phyloP scores from a whole-genome alignment of 495 filamentous ascomycete genomes.

The Haplographium delicatum region DNA sequence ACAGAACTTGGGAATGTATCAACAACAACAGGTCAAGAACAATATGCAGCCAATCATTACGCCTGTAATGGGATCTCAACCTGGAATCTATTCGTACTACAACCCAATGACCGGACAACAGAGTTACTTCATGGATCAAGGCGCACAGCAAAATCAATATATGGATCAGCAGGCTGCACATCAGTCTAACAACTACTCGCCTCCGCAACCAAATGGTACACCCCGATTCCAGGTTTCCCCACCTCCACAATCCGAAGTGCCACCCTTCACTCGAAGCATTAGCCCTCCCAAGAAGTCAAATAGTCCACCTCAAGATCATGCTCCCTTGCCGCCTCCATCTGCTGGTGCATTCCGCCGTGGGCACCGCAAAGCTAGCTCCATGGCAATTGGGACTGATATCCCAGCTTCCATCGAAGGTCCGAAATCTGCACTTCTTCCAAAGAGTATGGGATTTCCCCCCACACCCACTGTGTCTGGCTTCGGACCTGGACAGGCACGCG shows the following conservation, averaged over 20 bases:
- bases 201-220: slow-evolving; percentile 37
- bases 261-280: slow-evolving; percentile 49
- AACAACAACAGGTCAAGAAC: slow-evolving; percentile 65
- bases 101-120: slow-evolving; percentile 80
- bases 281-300: slow-evolving; percentile 68
- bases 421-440: slow-evolving; percentile 60
- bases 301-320: slow-evolving; percentile 56
- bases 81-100: slow-evolving; percentile 73
- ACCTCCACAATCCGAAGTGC: slow-evolving; percentile 54
- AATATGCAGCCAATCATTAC: slow-evolving; percentile 66
- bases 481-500: slow-evolving; percentile 85
- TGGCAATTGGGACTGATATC: slow-evolving; percentile 54
- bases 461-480: slow-evolving; percentile 81
- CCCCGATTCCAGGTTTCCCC: slow-evolving; percentile 75
- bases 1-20: slow-evolving; percentile 35
- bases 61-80: slow-evolving; percentile 58
- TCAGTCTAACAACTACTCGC: slow-evolving; percentile 19
- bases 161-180: slow-evolving; percentile 26
- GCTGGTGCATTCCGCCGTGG: slow-evolving; percentile 84
- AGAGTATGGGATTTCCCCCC: slow-evolving; percentile 65
- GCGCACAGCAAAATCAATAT: slow-evolving; percentile 39
- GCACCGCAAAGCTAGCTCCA: slow-evolving; percentile 86
- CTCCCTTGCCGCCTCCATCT: slow-evolving; percentile 72
- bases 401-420: slow-evolving; percentile 39
- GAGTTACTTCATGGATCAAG: slow-evolving; percentile 58